phyloP scores from a whole-genome alignment of 441 rosid species.

The Pelargonium fulgidum region DNA sequence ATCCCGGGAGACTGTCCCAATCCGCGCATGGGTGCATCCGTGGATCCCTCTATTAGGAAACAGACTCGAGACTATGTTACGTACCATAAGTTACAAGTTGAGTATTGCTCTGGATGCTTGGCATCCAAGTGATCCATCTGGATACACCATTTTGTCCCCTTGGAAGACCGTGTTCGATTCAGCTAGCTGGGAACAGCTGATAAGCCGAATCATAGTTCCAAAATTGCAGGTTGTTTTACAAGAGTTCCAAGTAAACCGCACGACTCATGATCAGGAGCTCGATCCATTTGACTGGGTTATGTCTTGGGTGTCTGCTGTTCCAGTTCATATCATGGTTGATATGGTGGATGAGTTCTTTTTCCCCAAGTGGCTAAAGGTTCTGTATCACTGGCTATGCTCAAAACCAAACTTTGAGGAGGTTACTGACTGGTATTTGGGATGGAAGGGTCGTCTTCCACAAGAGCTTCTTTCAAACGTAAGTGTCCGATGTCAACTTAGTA shows the following conservation, averaged over 20 bases:
- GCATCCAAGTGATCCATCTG: not conserved
- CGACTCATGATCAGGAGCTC: constrained; percentile 45
- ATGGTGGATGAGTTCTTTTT: constrained; percentile 78
- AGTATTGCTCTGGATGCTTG: not conserved
- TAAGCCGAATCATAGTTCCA: not conserved
- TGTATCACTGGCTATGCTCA: constrained; percentile 68
- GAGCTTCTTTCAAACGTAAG: constrained; percentile 76
- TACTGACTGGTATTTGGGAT: constrained; percentile 60
- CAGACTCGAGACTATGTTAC: not conserved
- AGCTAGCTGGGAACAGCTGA: not conserved
- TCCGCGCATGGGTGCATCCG: not conserved
- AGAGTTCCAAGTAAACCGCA: constrained; percentile 76
- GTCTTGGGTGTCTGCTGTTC: constrained; percentile 68
- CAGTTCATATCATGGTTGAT: constrained; percentile 78
- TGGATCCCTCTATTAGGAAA: not conserved
- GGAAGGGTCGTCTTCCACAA: constrained; percentile 72
- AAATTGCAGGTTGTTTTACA: not conserved
- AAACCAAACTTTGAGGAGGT: constrained; percentile 70
- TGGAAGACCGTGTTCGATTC: not conserved
- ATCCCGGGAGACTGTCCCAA: not conserved
- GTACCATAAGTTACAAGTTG: not conserved
- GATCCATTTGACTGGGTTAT: constrained; percentile 68
- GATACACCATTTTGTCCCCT: not conserved
- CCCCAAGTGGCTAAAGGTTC: constrained; percentile 72
- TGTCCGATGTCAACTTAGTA: constrained; percentile 55